Evolutionary conservation across 1,139 yeast species (phyloP), one percentile per base, ranked within the genome.

Genomic region (Neolecta irregularis): DNA sequence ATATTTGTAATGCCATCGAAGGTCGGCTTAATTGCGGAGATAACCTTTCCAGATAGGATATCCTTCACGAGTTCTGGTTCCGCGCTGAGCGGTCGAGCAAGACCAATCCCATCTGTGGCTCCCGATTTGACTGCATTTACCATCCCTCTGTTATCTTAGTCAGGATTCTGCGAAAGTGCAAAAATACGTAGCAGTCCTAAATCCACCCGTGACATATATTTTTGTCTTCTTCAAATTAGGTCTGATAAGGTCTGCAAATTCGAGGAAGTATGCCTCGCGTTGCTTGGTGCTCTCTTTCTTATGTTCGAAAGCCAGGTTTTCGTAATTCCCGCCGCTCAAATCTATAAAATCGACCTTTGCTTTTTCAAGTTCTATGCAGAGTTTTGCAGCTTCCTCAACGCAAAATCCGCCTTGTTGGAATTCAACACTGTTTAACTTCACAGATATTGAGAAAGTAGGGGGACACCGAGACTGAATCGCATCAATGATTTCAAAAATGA

Each of bases 401-500:
- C 24, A 32, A 30, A 36, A 36, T 7, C 38, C 38, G 11, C 38
- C 38, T 7, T 15, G 8, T 11, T 36, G 38, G 24, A 36, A 36
- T 12, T 36, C 38, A 29, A 32, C 38, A 16, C 35, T 32, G 38
- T 36, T 36, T 32, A 36, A 21, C 24, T 36, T 36, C 30, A 36
- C 30, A 24, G 29, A 33, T 24, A 32, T 16, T 25, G 28, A 22
- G 24, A 36, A 36, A 13, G 37, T 15, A 21, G 24, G n/a, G 7
- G 30, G 23, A 7, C 20, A 11, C 11, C 11, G 24, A 8, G 30
- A 24, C 32, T 33, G 26, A 20, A 32, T 32, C 22, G 65, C 68
- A 44, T 72, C 77, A 32, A 74, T 53, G 18, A 72, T 59, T 47
- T 73, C 75, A 28, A 74, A 56, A 7, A 62, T 45, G 45, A 74